phyloP scores from a whole-genome alignment of 352 stramenopile species.

The Aphanomyces astaci region DNA sequence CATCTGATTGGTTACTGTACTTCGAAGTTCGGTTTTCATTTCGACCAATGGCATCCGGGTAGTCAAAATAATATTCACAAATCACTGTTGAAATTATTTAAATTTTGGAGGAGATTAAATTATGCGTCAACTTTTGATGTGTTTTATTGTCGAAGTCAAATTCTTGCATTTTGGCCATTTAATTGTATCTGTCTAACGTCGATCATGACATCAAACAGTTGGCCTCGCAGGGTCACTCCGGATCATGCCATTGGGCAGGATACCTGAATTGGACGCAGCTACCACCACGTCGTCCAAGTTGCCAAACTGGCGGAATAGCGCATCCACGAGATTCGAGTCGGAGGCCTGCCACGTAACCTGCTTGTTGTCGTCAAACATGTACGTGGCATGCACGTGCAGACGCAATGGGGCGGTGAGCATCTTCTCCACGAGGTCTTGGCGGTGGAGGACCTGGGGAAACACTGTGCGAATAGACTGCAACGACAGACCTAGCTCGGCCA shows the following conservation, averaged over 20 bases:
- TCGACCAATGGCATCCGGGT: too few relatives aligned
- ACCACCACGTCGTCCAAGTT: neutral
- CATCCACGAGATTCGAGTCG: neutral
- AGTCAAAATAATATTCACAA: too few relatives aligned
- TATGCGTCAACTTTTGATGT: too few relatives aligned
- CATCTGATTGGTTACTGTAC: too few relatives aligned
- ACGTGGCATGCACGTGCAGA: neutral
- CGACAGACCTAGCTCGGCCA: neutral
- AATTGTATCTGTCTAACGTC: too few relatives aligned
- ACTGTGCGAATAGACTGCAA: neutral
- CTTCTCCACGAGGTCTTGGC: neutral
- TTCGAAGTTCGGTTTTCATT: too few relatives aligned
- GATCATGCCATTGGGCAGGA: neutral
- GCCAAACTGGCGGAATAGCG: neutral
- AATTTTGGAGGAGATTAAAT: too few relatives aligned
- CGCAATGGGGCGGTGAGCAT: neutral
- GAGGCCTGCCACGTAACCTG: neutral
- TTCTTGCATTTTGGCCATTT: too few relatives aligned
- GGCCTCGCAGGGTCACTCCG: too few relatives aligned
- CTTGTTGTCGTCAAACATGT: neutral
- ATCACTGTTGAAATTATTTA: too few relatives aligned
- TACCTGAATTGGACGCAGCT: neutral
- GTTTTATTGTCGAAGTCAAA: too few relatives aligned
- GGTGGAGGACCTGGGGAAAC: neutral
- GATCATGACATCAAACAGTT: too few relatives aligned